Percentiles rank a stretch among this genome's conserved stretches.
phyloP scores from a whole-genome alignment of 352 stramenopile species.

The Blastocystis hominis region DNA sequence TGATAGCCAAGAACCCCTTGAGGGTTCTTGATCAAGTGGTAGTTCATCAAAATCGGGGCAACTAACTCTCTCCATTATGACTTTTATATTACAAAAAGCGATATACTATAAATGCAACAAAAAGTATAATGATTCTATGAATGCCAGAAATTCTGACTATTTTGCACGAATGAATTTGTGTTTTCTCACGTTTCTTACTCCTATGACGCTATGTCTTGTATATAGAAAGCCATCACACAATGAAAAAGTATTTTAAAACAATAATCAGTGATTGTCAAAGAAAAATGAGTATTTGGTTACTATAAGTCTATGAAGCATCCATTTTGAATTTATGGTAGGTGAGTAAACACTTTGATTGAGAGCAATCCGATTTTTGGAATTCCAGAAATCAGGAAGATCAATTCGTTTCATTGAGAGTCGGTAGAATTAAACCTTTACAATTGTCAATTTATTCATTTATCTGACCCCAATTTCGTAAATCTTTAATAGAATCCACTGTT shows the following conservation, averaged over 20 bases:
- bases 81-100: not conserved
- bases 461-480: too few relatives aligned
- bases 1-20: conserved; percentile 27
- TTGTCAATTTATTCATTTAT: not conserved
- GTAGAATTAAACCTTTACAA: not conserved
- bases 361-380: not conserved
- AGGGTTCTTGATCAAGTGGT: not conserved
- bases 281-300: too few relatives aligned
- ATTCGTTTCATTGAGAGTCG: not conserved
- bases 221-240: too few relatives aligned
- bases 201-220: too few relatives aligned
- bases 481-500: not conserved
- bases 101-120: not conserved
- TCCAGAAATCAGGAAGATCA: not conserved
- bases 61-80: conserved; percentile 27
- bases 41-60: conserved; percentile 45
- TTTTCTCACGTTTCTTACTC: not conserved
- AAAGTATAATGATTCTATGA: not conserved
- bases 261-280: too few relatives aligned
- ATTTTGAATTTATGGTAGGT: too few relatives aligned
- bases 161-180: not conserved
- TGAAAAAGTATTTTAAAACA: too few relatives aligned
- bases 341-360: too few relatives aligned
- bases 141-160: not conserved
- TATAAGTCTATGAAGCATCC: too few relatives aligned